phyloP scores from a whole-genome alignment of 1,284 basidiomycete species.

The Malassezia caprae region DNA sequence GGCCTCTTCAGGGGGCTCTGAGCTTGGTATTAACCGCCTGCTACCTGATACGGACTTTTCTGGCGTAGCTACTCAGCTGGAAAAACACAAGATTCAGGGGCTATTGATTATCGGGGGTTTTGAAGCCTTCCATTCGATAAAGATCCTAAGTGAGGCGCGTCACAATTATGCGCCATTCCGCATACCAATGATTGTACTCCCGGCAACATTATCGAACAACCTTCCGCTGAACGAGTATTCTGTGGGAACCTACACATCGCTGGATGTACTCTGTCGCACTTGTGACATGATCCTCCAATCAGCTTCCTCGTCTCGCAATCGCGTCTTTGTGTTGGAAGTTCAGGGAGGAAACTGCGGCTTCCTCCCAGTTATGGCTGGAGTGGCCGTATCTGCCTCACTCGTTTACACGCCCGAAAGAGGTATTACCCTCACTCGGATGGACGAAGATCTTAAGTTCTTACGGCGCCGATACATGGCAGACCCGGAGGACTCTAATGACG shows the following conservation, averaged over 20 bases:
- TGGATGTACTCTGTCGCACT: constrained; percentile 93
- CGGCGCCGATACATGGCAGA: constrained; percentile 77
- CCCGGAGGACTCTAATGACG: constrained; percentile 77
- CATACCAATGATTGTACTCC: constrained; percentile 41
- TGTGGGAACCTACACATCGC: constrained; percentile 82
- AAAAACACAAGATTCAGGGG: constrained; percentile 70
- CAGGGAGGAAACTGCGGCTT: constrained; percentile 95
- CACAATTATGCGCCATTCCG: constrained; percentile 79
- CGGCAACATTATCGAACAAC: constrained; percentile 91
- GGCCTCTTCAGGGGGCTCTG: constrained; percentile 93
- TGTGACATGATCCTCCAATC: constrained; percentile 98
- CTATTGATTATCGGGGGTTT: constrained; percentile 89
- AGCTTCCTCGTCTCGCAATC: constrained; percentile 82
- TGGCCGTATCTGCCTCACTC: constrained; percentile 82
- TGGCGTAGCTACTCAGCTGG: constrained; percentile 70
- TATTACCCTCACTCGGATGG: constrained; percentile 69
- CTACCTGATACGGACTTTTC: constrained; percentile 78
- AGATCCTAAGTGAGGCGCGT: constrained; percentile 68
- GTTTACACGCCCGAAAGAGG: constrained; percentile 91
- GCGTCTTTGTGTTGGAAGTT: constrained; percentile 95
- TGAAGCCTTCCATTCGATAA: constrained; percentile 75
- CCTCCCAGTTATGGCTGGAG: constrained; percentile 83
- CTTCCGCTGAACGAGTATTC: constrained; percentile 94
- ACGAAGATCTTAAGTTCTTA: constrained; percentile 78
- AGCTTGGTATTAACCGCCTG: constrained; percentile 88